Base-by-base conservation (phyloP, 352 stramenopile genomes). In the Peronospora destructor region DNA sequence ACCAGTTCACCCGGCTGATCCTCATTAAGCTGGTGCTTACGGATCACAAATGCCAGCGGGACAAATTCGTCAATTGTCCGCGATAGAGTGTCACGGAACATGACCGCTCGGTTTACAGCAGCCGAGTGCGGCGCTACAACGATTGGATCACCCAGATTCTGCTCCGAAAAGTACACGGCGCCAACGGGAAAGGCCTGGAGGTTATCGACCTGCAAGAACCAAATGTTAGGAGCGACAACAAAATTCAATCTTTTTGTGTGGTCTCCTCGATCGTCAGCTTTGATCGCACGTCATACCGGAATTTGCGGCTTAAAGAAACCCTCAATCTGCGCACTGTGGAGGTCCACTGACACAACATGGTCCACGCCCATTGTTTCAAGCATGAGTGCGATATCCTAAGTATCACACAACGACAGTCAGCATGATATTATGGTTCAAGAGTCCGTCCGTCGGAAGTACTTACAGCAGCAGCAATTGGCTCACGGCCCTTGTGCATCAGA, bases 341-440 rank as follows among this genome's bases (percentile, higher is more conserved):
- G 66, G 36, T 94, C 80, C 17, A 94, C 79, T 0, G 83, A 91
- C 56, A 94, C 81, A 16, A 94, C 80, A 56, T 91, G 83, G 49
- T 94, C 81, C 48, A 94, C 81, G 21, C 83, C 83, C 81, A 94
- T 91, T n/a, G 87, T 84, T 56, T 94, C 80, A 6, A 94, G 78
- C 83, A 94, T 94, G 23, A 76, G 74, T 14, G 83, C 83, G 37
- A 94, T 78, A 30, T 94, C 80, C 77, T 88, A 51, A 1, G 17
- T 6, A 56, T 17, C 6, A 33, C n/a, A 21, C 36, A 47, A 23
- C 40, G 2, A 2, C 14, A 58, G 26, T 58, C 26, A 49, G 32
- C 10, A 9, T 17, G 1, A 4, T 36, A 7, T 26, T 35, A 16
- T 17, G 8, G 12, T 26, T 28, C 0, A 13, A 1, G 19, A 26